Evolutionary conservation across 208 protist species (phyloP), one percentile per base, ranked within the genome.

Genomic region (Acanthamoeba royreba): DNA sequence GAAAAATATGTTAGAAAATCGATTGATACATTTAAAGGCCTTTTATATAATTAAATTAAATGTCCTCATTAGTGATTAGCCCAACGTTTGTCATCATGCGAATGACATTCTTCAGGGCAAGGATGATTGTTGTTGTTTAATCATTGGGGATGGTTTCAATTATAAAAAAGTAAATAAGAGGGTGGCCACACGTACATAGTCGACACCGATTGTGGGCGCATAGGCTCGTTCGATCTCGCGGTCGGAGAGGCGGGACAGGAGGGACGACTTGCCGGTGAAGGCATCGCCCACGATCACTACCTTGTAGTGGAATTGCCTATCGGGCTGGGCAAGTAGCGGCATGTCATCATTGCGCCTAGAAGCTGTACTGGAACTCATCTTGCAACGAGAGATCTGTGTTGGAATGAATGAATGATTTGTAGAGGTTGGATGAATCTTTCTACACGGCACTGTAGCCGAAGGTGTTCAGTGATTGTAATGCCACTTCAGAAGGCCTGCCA

Each of bases 81-180:
- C 66, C 66, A 19, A 77, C 45, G n/a, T 77, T 55, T 77, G n/a
- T 43, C 66, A 77, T 31, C 66, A 40, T 77, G 35, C 35, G 33
- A 77, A 25, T 55, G 9, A n/a, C 66, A n/a, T n/a, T n/a, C n/a
- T n/a, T 77, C 66, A 77, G 66, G 40, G 66, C 66, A 77, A 77
- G 66, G 66, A 77, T 77, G 66, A 77, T 77, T 40, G 66, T 77
- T 77, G 66, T 77, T 77, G n/a, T 77, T 43, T 77, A 77, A 77
- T 77, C 66, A 17, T 45, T 25, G 66, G 19, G 19, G 9, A 19
- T 55, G 13, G 13, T 19, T 55, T 19, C 49, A 9, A 25, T 19
- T 19, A 35, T 25, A 15, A 33, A 15, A 33, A 69, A 9, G 61
- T 40, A 35, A 15, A 35, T 15, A 19, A 11, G 55, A 31, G 2